phyloP scores from a whole-genome alignment of 116 monocot genomes.

The Trichopus zeylanicus region DNA sequence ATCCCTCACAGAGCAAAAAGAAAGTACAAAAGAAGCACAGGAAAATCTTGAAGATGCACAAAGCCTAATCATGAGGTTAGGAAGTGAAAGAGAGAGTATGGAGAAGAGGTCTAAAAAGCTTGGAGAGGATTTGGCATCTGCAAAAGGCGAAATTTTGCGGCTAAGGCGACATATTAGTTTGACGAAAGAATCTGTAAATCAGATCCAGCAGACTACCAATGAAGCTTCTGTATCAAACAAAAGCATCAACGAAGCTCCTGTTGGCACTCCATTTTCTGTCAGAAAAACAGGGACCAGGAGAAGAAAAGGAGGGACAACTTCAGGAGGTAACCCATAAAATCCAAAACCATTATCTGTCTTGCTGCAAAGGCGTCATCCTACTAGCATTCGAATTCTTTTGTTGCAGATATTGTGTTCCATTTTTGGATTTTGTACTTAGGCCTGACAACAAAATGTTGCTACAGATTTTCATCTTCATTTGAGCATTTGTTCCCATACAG shows the following conservation, averaged over 20 bases:
- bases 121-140: constrained; percentile 66
- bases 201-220: background rate
- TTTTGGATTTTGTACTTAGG: too few species aligned
- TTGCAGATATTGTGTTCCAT: too few species aligned
- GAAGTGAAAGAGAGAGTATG: constrained; percentile 52
- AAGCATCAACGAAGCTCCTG: constrained; percentile 4
- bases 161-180: constrained; percentile 34
- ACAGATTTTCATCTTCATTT: too few species aligned
- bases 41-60: constrained; percentile 81
- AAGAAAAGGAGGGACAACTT: constrained; percentile 24
- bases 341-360: background rate
- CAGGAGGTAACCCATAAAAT: constrained; percentile 2
- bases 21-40: constrained; percentile 39
- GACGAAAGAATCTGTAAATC: constrained; percentile 14
- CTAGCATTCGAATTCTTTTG: too few species aligned
- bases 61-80: constrained; percentile 47
- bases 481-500: too few species aligned
- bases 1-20: constrained; percentile 48
- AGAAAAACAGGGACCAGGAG: constrained; percentile 33
- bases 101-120: constrained; percentile 48
- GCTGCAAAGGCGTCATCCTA: background rate
- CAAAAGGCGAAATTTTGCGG: constrained; percentile 78
- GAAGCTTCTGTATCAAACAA: constrained; percentile 1
- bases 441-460: too few species aligned
- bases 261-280: constrained; percentile 18